Evolutionary conservation across 768 basidiomycete genomes (phyloP).

Genomic region (Pholiota microspora): DNA sequence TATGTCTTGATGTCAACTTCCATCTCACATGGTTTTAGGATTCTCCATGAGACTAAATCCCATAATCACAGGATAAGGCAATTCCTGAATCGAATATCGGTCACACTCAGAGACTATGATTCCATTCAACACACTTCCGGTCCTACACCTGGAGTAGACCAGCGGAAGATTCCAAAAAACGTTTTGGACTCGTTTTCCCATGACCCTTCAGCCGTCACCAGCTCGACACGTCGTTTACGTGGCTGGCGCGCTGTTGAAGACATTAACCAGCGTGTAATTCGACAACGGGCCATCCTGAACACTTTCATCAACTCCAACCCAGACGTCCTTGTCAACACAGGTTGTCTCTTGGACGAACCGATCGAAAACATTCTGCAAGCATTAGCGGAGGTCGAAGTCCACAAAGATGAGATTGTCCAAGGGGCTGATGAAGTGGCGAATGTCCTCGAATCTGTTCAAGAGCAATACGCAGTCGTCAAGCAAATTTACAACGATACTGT

Average conservation of each 20-base stretch:
- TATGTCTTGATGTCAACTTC: conserved; percentile 2
- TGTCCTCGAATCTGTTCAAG: conserved; percentile 51
- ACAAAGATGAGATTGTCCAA: conserved; percentile 40
- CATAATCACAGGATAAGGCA: conserved; percentile 72
- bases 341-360: conserved; percentile 52
- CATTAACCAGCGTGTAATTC: conserved; percentile 58
- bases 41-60: conserved; percentile 53
- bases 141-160: conserved; percentile 43
- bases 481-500: conserved; percentile 61
- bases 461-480: conserved; percentile 56
- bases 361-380: conserved; percentile 48
- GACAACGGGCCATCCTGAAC: conserved; percentile 55
- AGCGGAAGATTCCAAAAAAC: conserved; percentile 56
- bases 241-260: conserved; percentile 80
- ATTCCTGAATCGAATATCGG: conserved; percentile 63
- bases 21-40: conserved; percentile 32
- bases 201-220: conserved; percentile 75
- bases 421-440: conserved; percentile 50
- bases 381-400: conserved; percentile 47
- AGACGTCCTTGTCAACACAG: conserved; percentile 21
- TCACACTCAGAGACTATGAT: conserved; percentile 65
- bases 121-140: conserved; percentile 51
- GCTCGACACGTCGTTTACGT: conserved; percentile 54
- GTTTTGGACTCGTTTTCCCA: conserved; percentile 73
- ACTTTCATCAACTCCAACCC: conserved; percentile 39